A percentile compares a stretch with the other conserved stretches of the same genome.
Evolutionary conservation across 1,284 basidiomycete genomes (phyloP).

Genomic region (Trichosporon faecale): DNA sequence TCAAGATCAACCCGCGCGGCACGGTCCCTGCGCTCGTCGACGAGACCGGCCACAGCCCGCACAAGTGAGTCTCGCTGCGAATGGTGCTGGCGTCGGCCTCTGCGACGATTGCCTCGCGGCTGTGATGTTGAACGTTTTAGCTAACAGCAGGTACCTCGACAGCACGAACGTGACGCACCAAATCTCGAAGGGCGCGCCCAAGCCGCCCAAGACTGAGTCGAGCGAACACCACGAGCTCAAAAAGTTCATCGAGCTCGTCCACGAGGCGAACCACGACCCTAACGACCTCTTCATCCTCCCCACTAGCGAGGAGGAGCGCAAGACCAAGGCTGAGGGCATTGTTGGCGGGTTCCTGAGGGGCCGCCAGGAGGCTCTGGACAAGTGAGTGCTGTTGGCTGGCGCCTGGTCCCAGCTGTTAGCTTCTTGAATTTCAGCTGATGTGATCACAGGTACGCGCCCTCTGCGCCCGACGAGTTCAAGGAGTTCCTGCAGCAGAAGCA

Average conservation of each 20-base stretch:
- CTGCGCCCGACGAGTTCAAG: slow-evolving; percentile 56
- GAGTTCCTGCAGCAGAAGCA: slow-evolving; percentile 60
- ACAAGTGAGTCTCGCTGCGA: slow-evolving; percentile 9
- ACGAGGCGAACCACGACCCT: slow-evolving; percentile 61
- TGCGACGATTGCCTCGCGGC: background rate
- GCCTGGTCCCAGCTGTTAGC: background rate
- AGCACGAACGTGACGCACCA: slow-evolving; percentile 55
- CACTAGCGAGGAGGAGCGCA: slow-evolving; percentile 58
- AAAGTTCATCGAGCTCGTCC: slow-evolving; percentile 53
- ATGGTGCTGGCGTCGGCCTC: background rate
- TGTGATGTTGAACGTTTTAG: background rate
- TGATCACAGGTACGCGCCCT: slow-evolving; percentile 50
- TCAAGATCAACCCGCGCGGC: slow-evolving; percentile 59
- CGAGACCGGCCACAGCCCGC: slow-evolving; percentile 48
- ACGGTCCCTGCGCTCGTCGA: slow-evolving; percentile 60
- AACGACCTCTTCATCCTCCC: slow-evolving; percentile 58
- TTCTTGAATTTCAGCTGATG: slow-evolving; percentile 33
- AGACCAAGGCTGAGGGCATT: slow-evolving; percentile 53
- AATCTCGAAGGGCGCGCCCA: slow-evolving; percentile 56
- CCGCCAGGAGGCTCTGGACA: slow-evolving; percentile 53
- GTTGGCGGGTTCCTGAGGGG: slow-evolving; percentile 53
- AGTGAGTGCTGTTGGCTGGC: slow-evolving; percentile 19
- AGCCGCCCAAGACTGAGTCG: slow-evolving; percentile 43
- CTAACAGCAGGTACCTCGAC: background rate
- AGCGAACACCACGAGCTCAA: slow-evolving; percentile 33